These are phyloP conservation scores for Vicia sativa DNA, from an alignment of 306 rosid genomes.

Conservation along the genomic window DNA sequence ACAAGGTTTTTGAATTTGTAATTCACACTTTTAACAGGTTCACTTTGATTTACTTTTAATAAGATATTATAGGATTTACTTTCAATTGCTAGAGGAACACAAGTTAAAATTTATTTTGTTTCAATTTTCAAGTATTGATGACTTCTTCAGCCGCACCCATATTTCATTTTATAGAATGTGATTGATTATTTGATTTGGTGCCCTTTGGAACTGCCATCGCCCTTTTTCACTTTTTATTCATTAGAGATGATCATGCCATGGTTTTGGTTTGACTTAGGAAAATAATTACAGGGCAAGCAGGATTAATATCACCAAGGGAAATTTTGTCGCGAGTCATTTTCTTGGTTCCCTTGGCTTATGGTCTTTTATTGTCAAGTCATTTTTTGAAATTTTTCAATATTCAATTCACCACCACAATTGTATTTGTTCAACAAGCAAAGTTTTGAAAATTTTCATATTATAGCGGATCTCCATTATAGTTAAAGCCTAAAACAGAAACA, in stretches of 20 bases:
- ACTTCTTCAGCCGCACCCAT: neutral
- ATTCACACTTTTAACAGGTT: conserved; percentile 1
- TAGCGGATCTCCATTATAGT: neutral
- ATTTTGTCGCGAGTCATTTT: neutral
- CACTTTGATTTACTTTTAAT: conserved; percentile 21
- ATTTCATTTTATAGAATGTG: neutral
- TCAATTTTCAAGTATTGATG: conserved; percentile 9
- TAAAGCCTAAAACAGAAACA: neutral
- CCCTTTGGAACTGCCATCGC: neutral
- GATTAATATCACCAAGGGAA: neutral
- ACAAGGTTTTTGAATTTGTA: conserved; percentile 34
- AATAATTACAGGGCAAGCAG: neutral
- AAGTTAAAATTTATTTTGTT: conserved; percentile 5
- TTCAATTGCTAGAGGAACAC: conserved; percentile 22
- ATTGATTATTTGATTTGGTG: neutral
- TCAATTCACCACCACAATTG: neutral
- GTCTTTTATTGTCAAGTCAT: neutral
- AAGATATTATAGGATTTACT: conserved; percentile 28
- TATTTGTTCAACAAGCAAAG: neutral
- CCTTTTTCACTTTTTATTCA: neutral
- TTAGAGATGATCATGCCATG: neutral
- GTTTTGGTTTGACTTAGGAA: conserved; percentile 1
- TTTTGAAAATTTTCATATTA: neutral
- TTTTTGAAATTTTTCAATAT: neutral
- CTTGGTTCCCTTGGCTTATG: neutral